A percentile compares a stretch with the other conserved stretches of the same genome.
Evolutionary conservation across 2,329 filamentous ascomycete species (phyloP).

Genomic region (Ophiocordyceps camponoti-floridani): DNA sequence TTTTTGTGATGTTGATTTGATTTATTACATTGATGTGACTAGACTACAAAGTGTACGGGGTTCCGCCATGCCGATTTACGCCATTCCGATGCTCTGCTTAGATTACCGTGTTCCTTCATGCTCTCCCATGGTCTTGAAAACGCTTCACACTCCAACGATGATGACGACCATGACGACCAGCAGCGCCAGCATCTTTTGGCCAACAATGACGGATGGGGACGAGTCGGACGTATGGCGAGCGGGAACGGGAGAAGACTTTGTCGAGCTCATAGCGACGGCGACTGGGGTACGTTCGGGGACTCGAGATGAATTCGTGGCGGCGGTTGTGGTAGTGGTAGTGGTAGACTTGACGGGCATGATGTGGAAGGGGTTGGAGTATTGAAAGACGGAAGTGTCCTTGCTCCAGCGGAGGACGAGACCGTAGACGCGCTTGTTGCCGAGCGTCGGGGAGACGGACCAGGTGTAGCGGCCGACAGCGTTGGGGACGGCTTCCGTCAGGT

Average conservation of each 20-base stretch:
- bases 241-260: neutral
- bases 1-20: no score
- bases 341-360: neutral
- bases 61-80: no score
- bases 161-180: neutral
- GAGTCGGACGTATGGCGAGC: neutral
- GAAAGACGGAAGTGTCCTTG: neutral
- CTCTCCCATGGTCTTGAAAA: no score
- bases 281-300: neutral
- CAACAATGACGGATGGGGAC: neutral
- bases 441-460: neutral
- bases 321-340: neutral
- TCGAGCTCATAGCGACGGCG: neutral
- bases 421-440: neutral
- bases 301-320: no score
- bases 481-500: neutral
- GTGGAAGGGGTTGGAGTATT: neutral
- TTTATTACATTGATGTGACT: no score
- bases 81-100: no score
- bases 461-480: neutral
- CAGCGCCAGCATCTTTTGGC: neutral
- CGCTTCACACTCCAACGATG: neutral
- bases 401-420: neutral
- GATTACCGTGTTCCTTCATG: no score
- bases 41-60: no score